A percentile compares a stretch with the other conserved stretches of the same genome.
phyloP scores from a whole-genome alignment of 768 basidiomycete genomes.

The Hortiboletus campestris region DNA sequence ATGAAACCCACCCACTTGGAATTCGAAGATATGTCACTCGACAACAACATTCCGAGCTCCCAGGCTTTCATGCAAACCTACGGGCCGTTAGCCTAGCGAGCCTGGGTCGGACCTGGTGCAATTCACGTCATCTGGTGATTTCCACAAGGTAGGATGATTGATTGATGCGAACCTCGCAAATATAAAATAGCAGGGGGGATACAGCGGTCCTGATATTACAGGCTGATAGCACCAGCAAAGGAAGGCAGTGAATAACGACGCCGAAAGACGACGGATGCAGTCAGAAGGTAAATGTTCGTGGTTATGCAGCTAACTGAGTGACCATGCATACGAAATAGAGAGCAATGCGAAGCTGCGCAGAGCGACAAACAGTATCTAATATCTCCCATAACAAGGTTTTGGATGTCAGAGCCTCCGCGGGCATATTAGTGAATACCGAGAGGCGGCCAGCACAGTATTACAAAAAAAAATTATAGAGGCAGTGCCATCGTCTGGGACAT shows the following conservation, averaged over 20 bases:
- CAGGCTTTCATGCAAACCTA: constrained; percentile 3
- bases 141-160: constrained; percentile 20
- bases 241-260: constrained; percentile 12
- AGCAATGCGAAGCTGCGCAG: constrained; percentile 10
- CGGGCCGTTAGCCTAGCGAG: constrained; percentile 4
- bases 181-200: constrained; percentile 20
- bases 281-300: constrained; percentile 12
- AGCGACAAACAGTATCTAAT: constrained; percentile 11
- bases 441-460: constrained; percentile 18
- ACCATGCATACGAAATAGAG: constrained; percentile 17
- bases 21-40: constrained; percentile 2
- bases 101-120: not conserved
- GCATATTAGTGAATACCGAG: constrained; percentile 19
- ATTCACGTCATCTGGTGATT: constrained; percentile 19
- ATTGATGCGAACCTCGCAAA: constrained; percentile 15
- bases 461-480: constrained; percentile 41
- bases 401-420: constrained; percentile 18
- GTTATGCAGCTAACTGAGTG: constrained; percentile 6
- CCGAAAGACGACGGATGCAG: constrained; percentile 2
- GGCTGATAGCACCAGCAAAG: constrained; percentile 19
- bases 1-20: not conserved
- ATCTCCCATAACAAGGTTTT: constrained; percentile 8
- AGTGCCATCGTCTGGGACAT: constrained; percentile 57
- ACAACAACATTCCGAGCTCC: constrained; percentile 1
- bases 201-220: constrained; percentile 26